Evolutionary conservation across 140 eudicot genomes (phyloP).

Genomic region (Senecio squalidus): DNA sequence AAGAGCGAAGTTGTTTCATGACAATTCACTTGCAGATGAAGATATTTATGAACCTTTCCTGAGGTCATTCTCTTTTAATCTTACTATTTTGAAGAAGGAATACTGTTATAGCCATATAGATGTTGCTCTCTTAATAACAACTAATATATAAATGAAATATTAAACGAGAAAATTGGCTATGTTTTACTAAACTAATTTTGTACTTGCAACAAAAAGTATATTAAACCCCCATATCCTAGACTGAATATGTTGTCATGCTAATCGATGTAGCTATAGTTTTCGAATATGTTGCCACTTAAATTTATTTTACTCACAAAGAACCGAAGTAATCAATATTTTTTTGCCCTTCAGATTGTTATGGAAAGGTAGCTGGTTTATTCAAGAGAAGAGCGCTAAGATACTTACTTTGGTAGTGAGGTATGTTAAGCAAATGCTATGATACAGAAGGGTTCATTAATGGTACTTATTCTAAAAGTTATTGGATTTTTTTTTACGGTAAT

Average conservation of each 20-base stretch:
- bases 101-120: background rate
- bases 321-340: background rate
- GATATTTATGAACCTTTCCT: conserved; percentile 86
- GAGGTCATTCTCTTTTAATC: conserved; percentile 37
- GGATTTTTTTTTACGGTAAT: conserved; percentile 8
- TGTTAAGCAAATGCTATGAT: background rate
- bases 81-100: background rate
- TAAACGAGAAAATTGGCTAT: background rate
- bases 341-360: conserved; percentile 63
- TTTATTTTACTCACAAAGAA: background rate
- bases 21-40: conserved; percentile 67
- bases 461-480: background rate
- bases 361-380: conserved; percentile 95
- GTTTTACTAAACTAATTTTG: background rate
- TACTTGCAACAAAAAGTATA: background rate
- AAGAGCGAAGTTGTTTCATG: conserved; percentile 83
- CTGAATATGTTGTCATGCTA: background rate
- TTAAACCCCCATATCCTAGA: too few species aligned
- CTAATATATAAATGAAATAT: background rate
- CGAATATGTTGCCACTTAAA: background rate
- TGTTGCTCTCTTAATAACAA: background rate
- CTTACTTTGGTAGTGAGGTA: conserved; percentile 82
- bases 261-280: background rate
- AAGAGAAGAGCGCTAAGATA: conserved; percentile 96
- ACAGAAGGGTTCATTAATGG: background rate